A percentile compares a stretch with the other conserved stretches of the same genome.
These are phyloP conservation scores for Volvox reticuliferus DNA, from an alignment of 139 green algal species.

Conservation along the genomic window DNA sequence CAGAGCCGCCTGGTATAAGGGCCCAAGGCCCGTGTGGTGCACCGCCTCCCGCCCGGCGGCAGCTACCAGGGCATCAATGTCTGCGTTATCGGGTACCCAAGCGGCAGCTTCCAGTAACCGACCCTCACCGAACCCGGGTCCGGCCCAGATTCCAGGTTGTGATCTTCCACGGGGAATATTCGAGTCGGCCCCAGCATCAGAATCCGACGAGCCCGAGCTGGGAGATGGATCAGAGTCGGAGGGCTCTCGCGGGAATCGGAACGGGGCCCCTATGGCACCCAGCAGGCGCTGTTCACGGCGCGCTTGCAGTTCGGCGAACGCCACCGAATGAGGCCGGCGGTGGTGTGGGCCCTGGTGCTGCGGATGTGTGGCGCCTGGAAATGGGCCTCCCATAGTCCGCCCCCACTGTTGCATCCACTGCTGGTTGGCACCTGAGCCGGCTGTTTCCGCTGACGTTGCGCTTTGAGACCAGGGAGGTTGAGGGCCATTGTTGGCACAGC, in stretches of 20 bases:
- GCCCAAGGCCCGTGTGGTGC: slow-evolving; percentile 39
- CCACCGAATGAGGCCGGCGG: background rate
- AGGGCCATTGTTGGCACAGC: too few species aligned
- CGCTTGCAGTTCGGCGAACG: slow-evolving; percentile 11
- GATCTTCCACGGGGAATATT: background rate
- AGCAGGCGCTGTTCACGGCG: background rate
- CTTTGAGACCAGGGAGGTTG: too few species aligned
- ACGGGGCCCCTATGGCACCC: too few species aligned
- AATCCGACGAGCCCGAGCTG: background rate
- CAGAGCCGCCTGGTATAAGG: background rate
- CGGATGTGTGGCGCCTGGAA: too few species aligned
- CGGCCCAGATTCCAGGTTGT: too few species aligned
- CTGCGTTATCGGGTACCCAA: background rate
- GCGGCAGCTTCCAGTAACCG: too few species aligned
- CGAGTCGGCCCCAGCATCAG: background rate
- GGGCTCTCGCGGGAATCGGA: background rate
- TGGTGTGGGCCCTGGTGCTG: background rate
- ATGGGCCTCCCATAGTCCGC: too few species aligned
- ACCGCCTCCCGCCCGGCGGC: slow-evolving; percentile 7
- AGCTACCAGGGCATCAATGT: background rate
- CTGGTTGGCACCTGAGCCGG: too few species aligned
- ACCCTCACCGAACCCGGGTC: too few species aligned
- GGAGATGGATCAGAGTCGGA: background rate
- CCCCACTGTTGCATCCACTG: too few species aligned
- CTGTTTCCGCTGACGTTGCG: too few species aligned